phyloP scores from a whole-genome alignment of 768 basidiomycete species.

The Boletus barrowsii region DNA sequence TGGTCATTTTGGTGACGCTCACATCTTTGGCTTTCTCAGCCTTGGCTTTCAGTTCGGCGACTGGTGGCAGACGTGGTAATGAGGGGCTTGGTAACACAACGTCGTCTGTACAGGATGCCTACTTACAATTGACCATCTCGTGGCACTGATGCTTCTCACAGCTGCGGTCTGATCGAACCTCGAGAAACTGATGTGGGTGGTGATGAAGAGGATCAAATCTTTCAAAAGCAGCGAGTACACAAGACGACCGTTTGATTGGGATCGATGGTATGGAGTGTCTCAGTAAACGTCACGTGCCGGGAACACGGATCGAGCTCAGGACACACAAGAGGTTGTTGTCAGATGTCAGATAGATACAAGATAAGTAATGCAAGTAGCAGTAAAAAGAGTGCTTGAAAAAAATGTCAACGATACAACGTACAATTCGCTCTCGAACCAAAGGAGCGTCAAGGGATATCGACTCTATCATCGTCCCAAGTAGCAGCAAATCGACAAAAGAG shows the following conservation, averaged over 20 bases:
- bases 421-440: conserved; percentile 8
- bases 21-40: conserved; percentile 61
- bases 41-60: conserved; percentile 65
- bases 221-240: not conserved
- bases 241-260: not conserved
- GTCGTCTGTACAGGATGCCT: not conserved
- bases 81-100: conserved; percentile 1
- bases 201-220: not conserved
- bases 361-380: conserved; percentile 3
- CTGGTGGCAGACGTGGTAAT: conserved; percentile 27
- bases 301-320: not conserved
- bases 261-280: not conserved
- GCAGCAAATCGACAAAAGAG: not conserved
- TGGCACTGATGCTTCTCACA: not conserved
- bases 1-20: conserved; percentile 47
- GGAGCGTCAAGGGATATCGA: conserved; percentile 1
- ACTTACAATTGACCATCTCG: conserved; percentile 34
- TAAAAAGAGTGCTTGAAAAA: not conserved
- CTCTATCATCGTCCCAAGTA: not conserved
- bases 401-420: conserved; percentile 5
- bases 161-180: not conserved
- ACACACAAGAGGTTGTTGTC: not conserved
- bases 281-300: not conserved
- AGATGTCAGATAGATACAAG: conserved; percentile 7
- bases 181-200: not conserved